phyloP scores from a whole-genome alignment of 257 asterid species.

The Solanum peruvianum region DNA sequence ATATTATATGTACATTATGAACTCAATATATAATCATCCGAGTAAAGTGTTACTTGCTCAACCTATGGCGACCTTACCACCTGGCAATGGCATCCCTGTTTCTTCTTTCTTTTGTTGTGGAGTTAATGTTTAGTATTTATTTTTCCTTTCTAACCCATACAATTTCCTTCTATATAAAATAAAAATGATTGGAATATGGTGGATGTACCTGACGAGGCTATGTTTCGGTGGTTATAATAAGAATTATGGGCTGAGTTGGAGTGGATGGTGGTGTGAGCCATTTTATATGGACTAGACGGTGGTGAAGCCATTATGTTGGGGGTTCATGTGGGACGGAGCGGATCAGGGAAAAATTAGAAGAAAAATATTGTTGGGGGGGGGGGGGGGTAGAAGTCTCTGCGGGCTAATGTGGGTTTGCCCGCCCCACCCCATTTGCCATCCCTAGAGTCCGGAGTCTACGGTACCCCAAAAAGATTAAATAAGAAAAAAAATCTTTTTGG shows the following conservation, averaged over 20 bases:
- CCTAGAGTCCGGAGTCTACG: neutral
- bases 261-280: neutral
- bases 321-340: too few species aligned
- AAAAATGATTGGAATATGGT: neutral
- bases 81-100: neutral
- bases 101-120: neutral
- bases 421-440: too few species aligned
- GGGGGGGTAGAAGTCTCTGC: neutral
- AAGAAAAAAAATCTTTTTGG: neutral
- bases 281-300: too few species aligned
- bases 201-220: neutral
- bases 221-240: neutral
- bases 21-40: neutral
- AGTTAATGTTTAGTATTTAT: neutral
- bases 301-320: too few species aligned
- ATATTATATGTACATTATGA: too few species aligned
- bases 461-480: neutral
- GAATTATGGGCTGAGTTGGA: neutral
- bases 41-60: neutral
- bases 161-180: neutral
- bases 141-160: neutral
- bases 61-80: neutral
- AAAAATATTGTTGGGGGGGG: neutral
- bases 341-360: too few species aligned
- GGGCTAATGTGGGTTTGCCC: neutral